phyloP scores from a whole-genome alignment of 2,329 filamentous ascomycete genomes.

The Camillea tinctor region DNA sequence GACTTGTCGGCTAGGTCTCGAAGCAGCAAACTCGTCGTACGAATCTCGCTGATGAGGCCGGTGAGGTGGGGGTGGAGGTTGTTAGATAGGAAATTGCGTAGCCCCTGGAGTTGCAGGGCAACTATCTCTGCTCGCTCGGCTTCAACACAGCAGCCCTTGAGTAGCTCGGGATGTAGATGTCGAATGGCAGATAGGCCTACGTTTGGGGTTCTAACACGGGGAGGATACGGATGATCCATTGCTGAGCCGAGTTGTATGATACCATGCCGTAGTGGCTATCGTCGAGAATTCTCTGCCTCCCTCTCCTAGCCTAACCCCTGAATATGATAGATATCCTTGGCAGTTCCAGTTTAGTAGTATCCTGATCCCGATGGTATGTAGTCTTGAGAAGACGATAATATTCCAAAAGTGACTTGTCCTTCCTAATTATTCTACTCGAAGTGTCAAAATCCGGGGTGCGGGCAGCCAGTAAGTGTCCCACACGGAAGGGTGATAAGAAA shows the following conservation, averaged over 20 bases:
- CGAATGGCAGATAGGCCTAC: slow-evolving; percentile 15
- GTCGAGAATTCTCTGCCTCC: not conserved
- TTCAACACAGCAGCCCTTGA: slow-evolving; percentile 54
- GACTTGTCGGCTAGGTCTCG: slow-evolving; percentile 55
- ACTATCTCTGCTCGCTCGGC: slow-evolving; percentile 52
- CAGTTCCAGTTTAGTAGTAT: not conserved
- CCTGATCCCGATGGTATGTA: slow-evolving; percentile 1
- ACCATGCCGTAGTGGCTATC: not conserved
- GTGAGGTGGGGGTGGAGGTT: slow-evolving; percentile 47
- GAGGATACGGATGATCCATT: slow-evolving; percentile 25
- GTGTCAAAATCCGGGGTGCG: not conserved
- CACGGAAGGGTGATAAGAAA: slow-evolving; percentile 17
- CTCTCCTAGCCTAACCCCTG: not conserved
- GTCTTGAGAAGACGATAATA: slow-evolving; percentile 1
- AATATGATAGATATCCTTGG: not conserved
- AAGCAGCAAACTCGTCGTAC: slow-evolving; percentile 43
- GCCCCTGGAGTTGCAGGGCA: slow-evolving; percentile 45
- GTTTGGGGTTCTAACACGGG: slow-evolving; percentile 17
- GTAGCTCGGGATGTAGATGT: slow-evolving; percentile 36
- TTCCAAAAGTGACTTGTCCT: not conserved
- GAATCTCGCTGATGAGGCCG: slow-evolving; percentile 48
- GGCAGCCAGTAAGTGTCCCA: slow-evolving; percentile 2
- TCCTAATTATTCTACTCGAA: not conserved
- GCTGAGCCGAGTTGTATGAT: slow-evolving; percentile 1
- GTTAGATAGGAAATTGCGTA: slow-evolving; percentile 46